These are phyloP conservation scores for Diospyros kaki DNA, from an alignment of 148 eudicot species.

Conservation along the genomic window DNA sequence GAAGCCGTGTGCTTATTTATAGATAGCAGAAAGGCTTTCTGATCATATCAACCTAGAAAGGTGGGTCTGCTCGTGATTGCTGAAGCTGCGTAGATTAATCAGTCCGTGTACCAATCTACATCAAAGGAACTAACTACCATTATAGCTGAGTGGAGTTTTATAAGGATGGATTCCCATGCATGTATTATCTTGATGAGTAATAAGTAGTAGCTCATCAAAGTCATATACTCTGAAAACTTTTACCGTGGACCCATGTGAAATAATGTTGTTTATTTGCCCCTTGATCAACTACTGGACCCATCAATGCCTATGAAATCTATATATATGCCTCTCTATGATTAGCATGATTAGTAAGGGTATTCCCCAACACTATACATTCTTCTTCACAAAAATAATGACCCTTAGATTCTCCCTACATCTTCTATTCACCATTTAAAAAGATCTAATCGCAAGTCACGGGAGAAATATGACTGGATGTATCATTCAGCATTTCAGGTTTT, in stretches of 20 bases:
- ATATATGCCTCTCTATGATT: neutral
- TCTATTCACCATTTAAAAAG: no score
- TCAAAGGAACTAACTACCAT: no score
- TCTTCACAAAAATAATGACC: no score
- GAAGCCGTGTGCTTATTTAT: conserved; percentile 12
- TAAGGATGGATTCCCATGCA: neutral
- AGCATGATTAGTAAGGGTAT: neutral
- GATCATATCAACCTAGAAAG: neutral
- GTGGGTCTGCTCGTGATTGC: neutral
- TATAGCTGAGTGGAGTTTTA: neutral
- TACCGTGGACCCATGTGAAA: neutral
- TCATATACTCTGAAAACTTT: neutral
- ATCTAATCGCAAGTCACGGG: no score
- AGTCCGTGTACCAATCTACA: no score
- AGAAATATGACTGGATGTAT: no score
- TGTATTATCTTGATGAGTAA: neutral
- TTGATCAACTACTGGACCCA: neutral
- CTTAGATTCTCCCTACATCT: no score
- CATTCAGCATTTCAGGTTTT: no score
- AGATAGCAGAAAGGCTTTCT: neutral
- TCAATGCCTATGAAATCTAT: no score
- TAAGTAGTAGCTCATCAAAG: neutral
- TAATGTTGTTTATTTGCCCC: neutral
- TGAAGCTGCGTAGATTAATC: neutral
- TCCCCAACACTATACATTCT: no score